Base-by-base conservation (phyloP, 2,329 filamentous ascomycete genomes). In the Neurospora sp. region DNA sequence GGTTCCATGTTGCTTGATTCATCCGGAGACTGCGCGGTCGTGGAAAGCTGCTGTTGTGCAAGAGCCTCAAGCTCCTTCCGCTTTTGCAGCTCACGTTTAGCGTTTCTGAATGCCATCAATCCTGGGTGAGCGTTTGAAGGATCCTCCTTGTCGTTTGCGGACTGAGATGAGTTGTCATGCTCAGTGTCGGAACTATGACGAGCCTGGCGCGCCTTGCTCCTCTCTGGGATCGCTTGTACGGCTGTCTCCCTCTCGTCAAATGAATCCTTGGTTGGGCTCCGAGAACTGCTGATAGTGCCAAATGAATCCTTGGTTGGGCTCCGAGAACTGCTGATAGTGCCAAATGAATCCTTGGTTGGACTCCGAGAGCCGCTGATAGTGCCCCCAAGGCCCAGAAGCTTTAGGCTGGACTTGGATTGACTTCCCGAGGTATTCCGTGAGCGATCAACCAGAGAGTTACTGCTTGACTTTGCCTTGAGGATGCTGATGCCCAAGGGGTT, bases 391-490 rank as follows among this genome's bases (percentile, higher is more conserved):
- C 88, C 88, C 11, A 89, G 83, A 77, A 89, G 85, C 78, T 88
- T 91, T 77, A 86, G 84, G 19, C 46, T 52, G 0, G 85, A 81
- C 76, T 89, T 91, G 2, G 83, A 79, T 70, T 81, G 84, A 8
- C 79, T 80, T 6, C 76, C 74, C 1, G 81, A 83, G 62, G 81
- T 82, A 66, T 72, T 73, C 33, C 79, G 75, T 12, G 75, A 73
- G 17, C 83, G 79, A 19, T 85, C 85, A 36, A 84, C 82, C 36
- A 93, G 80, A 3, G 90, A 91, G 15, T 90, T 88, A 23, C 86
- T 84, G 77, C 91, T 93, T 3, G 88, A 85, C 79, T 91, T 92
- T 28, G 85, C 80, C 71, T 87, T 86, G 68, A 93, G 80, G 69
- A 92, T 87, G 28, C 86, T 88, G 33, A 92, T 80, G 1, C 88